Evolutionary conservation across 805 yeast species (phyloP), one percentile per base, ranked within the genome.

Genomic region (Starmerella sp.): DNA sequence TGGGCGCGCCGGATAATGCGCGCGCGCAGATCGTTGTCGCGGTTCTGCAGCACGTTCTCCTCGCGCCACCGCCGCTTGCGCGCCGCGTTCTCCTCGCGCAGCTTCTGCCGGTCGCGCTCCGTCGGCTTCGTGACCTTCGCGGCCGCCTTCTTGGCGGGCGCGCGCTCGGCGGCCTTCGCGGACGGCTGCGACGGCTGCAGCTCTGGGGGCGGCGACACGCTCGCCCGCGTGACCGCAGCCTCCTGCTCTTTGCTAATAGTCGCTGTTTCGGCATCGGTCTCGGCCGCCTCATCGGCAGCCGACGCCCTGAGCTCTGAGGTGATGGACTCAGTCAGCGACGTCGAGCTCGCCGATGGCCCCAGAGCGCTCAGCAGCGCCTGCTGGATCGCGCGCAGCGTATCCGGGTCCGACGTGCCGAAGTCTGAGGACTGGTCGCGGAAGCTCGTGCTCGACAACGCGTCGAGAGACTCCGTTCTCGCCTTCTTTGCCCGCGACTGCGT

Each of bases 41-140:
- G 83, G 68, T 90, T 90, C 60, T 93, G 75, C 57, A 83, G 83
- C 8, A 79, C 77, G 65, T 91, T 88, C 31, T 79, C 82, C 60
- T 81, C 90, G 63, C 95, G 75, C 95, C 95, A 87, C 60, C 79
- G 77, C 70, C 84, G 82, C 71, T 87, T 87, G 22, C 95, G 73
- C 53, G 81, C 86, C 48, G 95, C 73, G 63, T 87, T 87, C 48
- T 81, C 90, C 30, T 76, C 62, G 49, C 89, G 71, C 10, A 82
- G 72, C 57, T 79, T 76, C 62, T 83, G 87, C 57, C 76, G 76
- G 48, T 72, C 74, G 43, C 64, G 70, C 15, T 66, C 67, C 1
- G 69, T 60, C 9, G 63, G 55, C 30, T 52, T 50, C 7, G 38
- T 45, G 7, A 36, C 37, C 15, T 46, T 53, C 9, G 55, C 9